Percentiles rank a stretch among this genome's conserved stretches.
These are phyloP conservation scores for Hyphopichia fennica DNA, from an alignment of 1,139 yeast genomes.

Conservation along the genomic window DNA sequence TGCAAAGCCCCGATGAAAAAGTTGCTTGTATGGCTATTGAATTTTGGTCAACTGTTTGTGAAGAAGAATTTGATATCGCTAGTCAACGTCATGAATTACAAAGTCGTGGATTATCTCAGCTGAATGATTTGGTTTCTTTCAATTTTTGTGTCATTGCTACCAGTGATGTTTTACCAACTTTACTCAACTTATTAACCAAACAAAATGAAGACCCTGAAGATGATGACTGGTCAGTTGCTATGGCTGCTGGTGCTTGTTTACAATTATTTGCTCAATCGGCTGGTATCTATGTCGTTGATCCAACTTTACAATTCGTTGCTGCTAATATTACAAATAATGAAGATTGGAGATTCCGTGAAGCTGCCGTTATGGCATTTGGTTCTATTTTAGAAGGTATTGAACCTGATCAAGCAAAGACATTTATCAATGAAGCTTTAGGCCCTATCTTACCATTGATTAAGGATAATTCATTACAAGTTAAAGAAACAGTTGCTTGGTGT, in stretches of 20 bases:
- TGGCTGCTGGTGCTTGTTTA: slow-evolving; percentile 98
- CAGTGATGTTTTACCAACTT: slow-evolving; percentile 82
- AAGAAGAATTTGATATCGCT: slow-evolving; percentile 85
- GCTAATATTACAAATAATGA: slow-evolving; percentile 54
- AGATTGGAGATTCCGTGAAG: slow-evolving; percentile 87
- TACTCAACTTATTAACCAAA: slow-evolving; percentile 74
- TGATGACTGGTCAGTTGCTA: slow-evolving; percentile 96
- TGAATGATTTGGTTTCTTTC: slow-evolving; percentile 45
- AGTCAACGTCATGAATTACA: slow-evolving; percentile 60
- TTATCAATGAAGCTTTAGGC: slow-evolving; percentile 78
- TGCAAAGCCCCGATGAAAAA: slow-evolving; percentile 81
- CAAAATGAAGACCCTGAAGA: slow-evolving; percentile 92
- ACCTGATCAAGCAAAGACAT: slow-evolving; percentile 59
- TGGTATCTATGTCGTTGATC: slow-evolving; percentile 80
- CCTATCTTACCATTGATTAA: slow-evolving; percentile 73
- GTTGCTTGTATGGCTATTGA: slow-evolving; percentile 99
- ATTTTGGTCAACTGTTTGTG: slow-evolving; percentile 97
- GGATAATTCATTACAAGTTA: slow-evolving; percentile 79
- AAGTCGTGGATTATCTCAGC: slow-evolving; percentile 24
- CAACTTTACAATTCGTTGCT: slow-evolving; percentile 82
- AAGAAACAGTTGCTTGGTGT: slow-evolving; percentile 98
- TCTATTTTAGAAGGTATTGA: slow-evolving; percentile 96
- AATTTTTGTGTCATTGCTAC: slow-evolving; percentile 86
- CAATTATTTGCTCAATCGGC: slow-evolving; percentile 91
- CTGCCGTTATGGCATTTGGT: slow-evolving; percentile 99